Base-by-base conservation (phyloP, 441 rosid genomes). In the Gossypium aridum region DNA sequence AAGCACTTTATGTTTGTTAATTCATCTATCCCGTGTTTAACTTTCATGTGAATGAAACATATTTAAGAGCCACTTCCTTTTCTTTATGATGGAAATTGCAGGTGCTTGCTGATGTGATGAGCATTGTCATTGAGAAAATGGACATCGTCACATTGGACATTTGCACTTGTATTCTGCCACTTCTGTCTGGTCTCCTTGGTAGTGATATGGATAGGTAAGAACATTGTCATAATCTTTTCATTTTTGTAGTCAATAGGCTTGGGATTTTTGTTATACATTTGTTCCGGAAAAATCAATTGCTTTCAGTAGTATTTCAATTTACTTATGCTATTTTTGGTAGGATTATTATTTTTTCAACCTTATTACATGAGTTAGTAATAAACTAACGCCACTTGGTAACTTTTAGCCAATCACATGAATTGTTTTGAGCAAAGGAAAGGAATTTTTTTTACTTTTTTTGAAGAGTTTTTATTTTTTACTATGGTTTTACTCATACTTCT, bases 21-120 rank as follows among this genome's bases (percentile, higher is more conserved):
- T 64, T 54, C 55, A 62, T 74, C 73, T 67, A 55, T 69, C 62
- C 4, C 7, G 63, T 31, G 54, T 76, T 45, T n/a, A n/a, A 45
- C 34, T 60, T 59, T 39, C 31, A 22, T 10, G 20, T 56, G 59
- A 59, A 45, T 17, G 10, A 2, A 9, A 43, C 20, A 62, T 63
- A 43, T 43, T 47, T 68, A 49, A 64, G 70, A 62, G 49, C 51
- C 26, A 34, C 34, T 16, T 56, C 62, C n/a, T 47, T 62, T 51
- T 57, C n/a, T 39, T n/a, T 82, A 79, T 62, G 62, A 70, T 81
- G 82, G 28, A 61, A 76, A 75, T 77, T 78, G 55, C 87, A 96
- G 99, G 98, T 96, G 12, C 71, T 86, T 82, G 98, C 92, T 64
- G 99, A 93, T 88, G 94, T 92, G 72, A 77, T 92, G 62, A 82